Base-by-base conservation (phyloP, 2,329 filamentous ascomycete species). In the Colletotrichum tanaceti region DNA sequence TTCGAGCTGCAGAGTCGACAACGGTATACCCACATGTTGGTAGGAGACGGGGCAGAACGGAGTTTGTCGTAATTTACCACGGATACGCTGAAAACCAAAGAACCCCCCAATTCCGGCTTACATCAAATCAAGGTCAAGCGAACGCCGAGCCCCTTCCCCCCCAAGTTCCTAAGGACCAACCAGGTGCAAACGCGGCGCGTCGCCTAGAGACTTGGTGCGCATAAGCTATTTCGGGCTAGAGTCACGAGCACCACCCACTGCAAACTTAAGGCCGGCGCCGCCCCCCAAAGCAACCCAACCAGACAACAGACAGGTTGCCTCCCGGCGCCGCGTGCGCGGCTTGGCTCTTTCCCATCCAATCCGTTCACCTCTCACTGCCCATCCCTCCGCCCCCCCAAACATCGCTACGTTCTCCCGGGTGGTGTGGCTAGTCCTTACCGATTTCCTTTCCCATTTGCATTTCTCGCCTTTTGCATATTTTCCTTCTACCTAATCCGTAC, bases 201-300 rank as follows among this genome's bases (percentile, higher is more conserved):
- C 38, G 55, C 65, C 65, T 62, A 65, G 62, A 68, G 62, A 57
- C 65, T 57, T 65, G 62, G 65, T 65, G 18, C 62, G 62, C 62
- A 68, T 60, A 52, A 60, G 55, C 55, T 46, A 60, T 41, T 57
- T 68, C 62, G 61, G 66, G 66, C 44, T 69, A 66, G 66, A 69
- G 62, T 69, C 66, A 69, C 62, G 62, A 69, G 66, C 55, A 66
- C 63, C 55, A 53, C 55, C n/a, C 55, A 53, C 55, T 16, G 49
- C 65, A 46, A 60, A 68, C 24, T 61, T 65, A 32, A 65, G 41
- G 38, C 64, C 52, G 20, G n/a, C 53, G 20, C 58, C 58, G 55
- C 49, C 55, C 49, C 53, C 57, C 49, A 28, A 59, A 59, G 49
- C 44, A 20, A 35, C 52, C 54, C 39, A 28, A 24, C 35, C 24